Evolutionary conservation across 164 flowering plant genomes (phyloP).

Genomic region (Litsea cubeba): DNA sequence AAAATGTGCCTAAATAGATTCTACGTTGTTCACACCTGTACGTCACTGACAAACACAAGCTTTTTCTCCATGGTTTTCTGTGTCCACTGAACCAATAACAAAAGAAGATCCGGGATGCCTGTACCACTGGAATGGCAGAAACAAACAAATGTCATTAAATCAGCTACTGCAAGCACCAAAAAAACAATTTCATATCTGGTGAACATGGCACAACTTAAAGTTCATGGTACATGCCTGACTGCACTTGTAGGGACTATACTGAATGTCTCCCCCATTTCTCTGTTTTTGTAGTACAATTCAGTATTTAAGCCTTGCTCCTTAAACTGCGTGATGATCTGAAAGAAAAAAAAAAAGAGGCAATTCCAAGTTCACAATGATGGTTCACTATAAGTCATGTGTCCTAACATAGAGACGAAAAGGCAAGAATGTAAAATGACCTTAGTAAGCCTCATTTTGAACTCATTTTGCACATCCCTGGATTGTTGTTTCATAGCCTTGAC

Average conservation of each 20-base stretch:
- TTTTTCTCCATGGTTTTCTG: constrained; percentile 92
- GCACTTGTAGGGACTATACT: constrained; percentile 98
- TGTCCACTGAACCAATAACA: constrained; percentile 80
- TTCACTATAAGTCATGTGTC: too few species aligned
- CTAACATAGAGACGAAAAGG: background rate
- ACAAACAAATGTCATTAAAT: too few species aligned
- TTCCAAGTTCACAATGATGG: too few species aligned
- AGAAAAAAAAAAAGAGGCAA: background rate
- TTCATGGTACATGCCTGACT: constrained; percentile 17
- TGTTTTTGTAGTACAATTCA: constrained; percentile 86
- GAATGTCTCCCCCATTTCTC: constrained; percentile 82
- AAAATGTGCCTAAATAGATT: background rate
- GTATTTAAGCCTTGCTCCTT: constrained; percentile 91
- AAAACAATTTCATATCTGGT: too few species aligned
- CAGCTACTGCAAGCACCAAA: background rate
- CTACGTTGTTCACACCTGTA: constrained; percentile 47
- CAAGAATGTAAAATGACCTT: constrained; percentile 33
- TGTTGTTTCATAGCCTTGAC: constrained; percentile 75
- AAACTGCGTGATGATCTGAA: constrained; percentile 69
- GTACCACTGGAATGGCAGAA: constrained; percentile 20
- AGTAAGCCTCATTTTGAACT: constrained; percentile 71
- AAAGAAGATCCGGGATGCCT: constrained; percentile 87
- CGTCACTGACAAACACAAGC: constrained; percentile 70
- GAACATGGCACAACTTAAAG: background rate
- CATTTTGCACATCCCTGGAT: constrained; percentile 66